phyloP scores from a whole-genome alignment of 2,329 filamentous ascomycete genomes.

The Penicillium crustosum region DNA sequence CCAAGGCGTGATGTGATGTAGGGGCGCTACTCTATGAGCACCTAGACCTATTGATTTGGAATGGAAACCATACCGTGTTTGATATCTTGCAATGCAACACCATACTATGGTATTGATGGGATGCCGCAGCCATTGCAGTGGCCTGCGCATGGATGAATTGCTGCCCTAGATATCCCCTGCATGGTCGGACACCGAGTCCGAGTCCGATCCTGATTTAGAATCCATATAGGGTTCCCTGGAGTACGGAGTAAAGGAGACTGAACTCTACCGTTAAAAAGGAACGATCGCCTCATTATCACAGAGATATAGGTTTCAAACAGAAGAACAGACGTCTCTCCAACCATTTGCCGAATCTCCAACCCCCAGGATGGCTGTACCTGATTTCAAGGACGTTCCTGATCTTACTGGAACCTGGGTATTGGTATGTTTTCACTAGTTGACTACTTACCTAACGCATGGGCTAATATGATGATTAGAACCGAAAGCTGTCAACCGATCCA shows the following conservation, averaged over 20 bases:
- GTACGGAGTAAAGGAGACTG: not conserved
- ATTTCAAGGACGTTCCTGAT: slow-evolving; percentile 4
- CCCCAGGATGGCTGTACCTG: slow-evolving; percentile 7
- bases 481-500: slow-evolving; percentile 20
- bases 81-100: too few species aligned
- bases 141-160: not conserved
- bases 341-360: not conserved
- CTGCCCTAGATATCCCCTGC: not conserved
- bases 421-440: slow-evolving; percentile 1
- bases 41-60: not conserved
- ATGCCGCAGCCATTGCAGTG: not conserved
- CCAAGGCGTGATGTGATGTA: not conserved
- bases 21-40: not conserved
- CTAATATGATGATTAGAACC: slow-evolving; percentile 13
- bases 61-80: not conserved
- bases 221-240: not conserved
- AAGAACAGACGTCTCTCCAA: too few species aligned
- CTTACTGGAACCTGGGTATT: slow-evolving; percentile 19
- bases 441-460: not conserved
- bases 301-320: not conserved
- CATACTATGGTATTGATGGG: not conserved
- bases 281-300: not conserved
- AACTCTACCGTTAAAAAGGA: not conserved
- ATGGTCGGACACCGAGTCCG: slow-evolving; percentile 17
- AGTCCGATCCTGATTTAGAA: slow-evolving; percentile 9